Conservation (phyloP, 1,284 basidiomycete genomes). For the Cryptococcus sp. region DNA sequence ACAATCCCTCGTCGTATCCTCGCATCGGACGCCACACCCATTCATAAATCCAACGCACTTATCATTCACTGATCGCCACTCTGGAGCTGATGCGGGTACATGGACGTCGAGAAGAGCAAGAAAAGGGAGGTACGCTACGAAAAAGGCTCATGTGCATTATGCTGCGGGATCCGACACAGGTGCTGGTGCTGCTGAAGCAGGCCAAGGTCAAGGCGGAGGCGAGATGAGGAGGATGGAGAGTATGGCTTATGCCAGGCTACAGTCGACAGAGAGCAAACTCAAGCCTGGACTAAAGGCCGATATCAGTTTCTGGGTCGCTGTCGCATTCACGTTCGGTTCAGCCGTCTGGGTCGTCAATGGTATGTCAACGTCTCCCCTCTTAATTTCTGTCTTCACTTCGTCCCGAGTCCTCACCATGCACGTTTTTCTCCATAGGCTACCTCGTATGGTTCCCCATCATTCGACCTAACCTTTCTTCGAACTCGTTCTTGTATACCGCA, state of each 20-base stretch:
- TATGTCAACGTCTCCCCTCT: conserved; percentile 15
- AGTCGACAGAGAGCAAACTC: conserved; percentile 18
- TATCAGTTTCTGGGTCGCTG: conserved; percentile 41
- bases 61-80: conserved; percentile 13
- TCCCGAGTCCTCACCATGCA: background rate
- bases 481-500: conserved; percentile 38
- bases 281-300: conserved; percentile 33
- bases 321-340: conserved; percentile 54
- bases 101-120: conserved; percentile 35
- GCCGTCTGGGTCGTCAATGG: conserved; percentile 62
- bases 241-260: conserved; percentile 20
- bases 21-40: conserved; percentile 22
- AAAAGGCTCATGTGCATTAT: conserved; percentile 22
- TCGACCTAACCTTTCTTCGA: conserved; percentile 37
- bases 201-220: background rate
- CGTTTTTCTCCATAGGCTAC: conserved; percentile 48
- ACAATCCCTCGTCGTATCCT: conserved; percentile 8
- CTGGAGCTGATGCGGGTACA: conserved; percentile 1
- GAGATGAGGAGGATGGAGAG: conserved; percentile 21
- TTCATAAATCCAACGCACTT: conserved; percentile 28
- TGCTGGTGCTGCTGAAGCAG: background rate
- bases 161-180: background rate
- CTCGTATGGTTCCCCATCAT: conserved; percentile 59
- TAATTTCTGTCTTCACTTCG: background rate
- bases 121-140: conserved; percentile 34